phyloP scores from a whole-genome alignment of 495 filamentous ascomycete species.

The Neurospora africana region DNA sequence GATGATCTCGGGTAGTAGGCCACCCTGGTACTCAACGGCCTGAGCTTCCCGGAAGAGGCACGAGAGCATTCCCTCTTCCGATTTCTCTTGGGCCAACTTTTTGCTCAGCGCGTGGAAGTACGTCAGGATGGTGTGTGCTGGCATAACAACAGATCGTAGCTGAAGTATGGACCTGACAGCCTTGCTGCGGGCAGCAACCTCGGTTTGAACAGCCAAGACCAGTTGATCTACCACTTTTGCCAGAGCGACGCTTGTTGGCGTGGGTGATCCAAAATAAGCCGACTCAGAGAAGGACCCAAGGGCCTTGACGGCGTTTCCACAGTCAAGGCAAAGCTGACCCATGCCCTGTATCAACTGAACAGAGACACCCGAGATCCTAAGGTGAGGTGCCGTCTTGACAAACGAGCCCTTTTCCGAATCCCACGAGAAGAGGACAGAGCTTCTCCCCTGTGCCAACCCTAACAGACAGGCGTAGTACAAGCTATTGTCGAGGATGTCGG shows the following conservation, averaged over 20 bases:
- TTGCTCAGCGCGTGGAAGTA: conserved; percentile 51
- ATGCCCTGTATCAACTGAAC: conserved; percentile 44
- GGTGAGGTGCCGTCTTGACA: conserved; percentile 37
- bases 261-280: conserved; percentile 29
- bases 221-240: conserved; percentile 47
- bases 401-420: conserved; percentile 49
- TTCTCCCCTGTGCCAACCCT: conserved; percentile 67
- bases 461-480: conserved; percentile 53
- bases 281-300: conserved; percentile 45
- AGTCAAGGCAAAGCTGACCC: conserved; percentile 44
- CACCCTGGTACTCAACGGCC: conserved; percentile 49
- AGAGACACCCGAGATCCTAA: conserved; percentile 63
- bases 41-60: conserved; percentile 54
- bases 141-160: conserved; percentile 54
- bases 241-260: conserved; percentile 49
- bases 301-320: conserved; percentile 46
- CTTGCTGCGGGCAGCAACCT: conserved; percentile 35
- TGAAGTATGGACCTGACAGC: conserved; percentile 51
- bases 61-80: conserved; percentile 62
- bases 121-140: conserved; percentile 50
- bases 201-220: conserved; percentile 43
- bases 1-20: conserved; percentile 51
- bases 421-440: conserved; percentile 69
- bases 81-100: conserved; percentile 39
- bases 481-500: conserved; percentile 30